Evolutionary conservation across 139 green algal species (phyloP).

Genomic region (Coelastrella sp.): DNA sequence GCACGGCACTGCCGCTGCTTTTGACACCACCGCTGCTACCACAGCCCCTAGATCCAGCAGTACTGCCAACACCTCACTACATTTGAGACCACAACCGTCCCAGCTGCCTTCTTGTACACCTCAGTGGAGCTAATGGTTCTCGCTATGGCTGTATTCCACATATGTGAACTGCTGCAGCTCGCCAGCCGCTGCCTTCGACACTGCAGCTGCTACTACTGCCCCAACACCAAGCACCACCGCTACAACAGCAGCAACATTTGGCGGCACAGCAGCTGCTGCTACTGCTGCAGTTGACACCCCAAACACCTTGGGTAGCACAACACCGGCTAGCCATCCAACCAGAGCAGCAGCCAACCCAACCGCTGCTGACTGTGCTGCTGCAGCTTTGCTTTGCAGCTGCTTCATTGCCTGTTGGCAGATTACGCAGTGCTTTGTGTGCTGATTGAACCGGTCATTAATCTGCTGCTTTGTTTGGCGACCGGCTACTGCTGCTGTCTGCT

Average conservation of each 20-base stretch:
- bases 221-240: neutral
- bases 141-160: conserved; percentile 23
- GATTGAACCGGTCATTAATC: conserved; percentile 30
- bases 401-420: conserved; percentile 11
- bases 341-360: neutral
- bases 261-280: neutral
- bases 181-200: neutral
- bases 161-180: conserved; percentile 18
- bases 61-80: too few relatives aligned
- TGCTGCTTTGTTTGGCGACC: neutral
- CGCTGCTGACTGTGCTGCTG: neutral
- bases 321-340: neutral
- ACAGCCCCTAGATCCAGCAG: too few relatives aligned
- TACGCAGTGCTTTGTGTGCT: conserved; percentile 38
- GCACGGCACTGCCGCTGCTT: too few relatives aligned
- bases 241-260: neutral
- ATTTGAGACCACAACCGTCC: too few relatives aligned
- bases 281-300: too few relatives aligned
- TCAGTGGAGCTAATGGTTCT: neutral
- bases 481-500: neutral
- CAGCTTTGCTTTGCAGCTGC: neutral
- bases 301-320: neutral
- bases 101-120: too few relatives aligned
- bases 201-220: conserved; percentile 4
- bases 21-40: too few relatives aligned